Percentiles rank a stretch among this genome's conserved stretches.
Evolutionary conservation across 108 stramenopile genomes (phyloP).

Genomic region (Conticribra guillardii): DNA sequence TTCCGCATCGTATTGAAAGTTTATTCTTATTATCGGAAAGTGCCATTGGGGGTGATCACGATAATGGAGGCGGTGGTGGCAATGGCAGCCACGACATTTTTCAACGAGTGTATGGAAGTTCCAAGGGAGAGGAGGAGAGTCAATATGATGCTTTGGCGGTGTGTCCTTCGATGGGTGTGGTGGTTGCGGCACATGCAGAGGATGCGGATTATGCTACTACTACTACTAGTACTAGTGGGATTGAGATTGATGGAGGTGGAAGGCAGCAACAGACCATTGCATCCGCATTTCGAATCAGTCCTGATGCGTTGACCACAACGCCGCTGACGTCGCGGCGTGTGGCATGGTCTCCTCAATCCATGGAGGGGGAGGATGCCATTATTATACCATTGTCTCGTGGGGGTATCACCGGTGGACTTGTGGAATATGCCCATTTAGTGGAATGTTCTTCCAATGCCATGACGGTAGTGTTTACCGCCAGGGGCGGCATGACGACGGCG

Average conservation of each 20-base stretch:
- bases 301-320: neutral
- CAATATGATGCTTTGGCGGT: constrained; percentile 31
- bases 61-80: constrained; percentile 5
- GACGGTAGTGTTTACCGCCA: constrained; percentile 54
- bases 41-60: too few relatives aligned
- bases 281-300: constrained; percentile 2
- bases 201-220: too few relatives aligned
- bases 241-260: too few relatives aligned
- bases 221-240: too few relatives aligned
- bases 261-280: constrained; percentile 1
- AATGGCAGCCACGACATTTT: neutral
- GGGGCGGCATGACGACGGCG: constrained; percentile 56
- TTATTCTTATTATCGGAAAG: constrained; percentile 26
- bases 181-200: constrained; percentile 25
- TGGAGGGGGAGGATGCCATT: constrained; percentile 7
- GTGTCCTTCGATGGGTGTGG: constrained; percentile 38
- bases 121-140: constrained; percentile 12
- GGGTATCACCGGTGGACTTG: constrained; percentile 7
- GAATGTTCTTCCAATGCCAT: constrained; percentile 43
- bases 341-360: constrained; percentile 1
- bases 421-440: constrained; percentile 42
- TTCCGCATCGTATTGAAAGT: constrained; percentile 16
- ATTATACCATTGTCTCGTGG: constrained; percentile 9
- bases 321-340: neutral
- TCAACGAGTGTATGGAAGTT: constrained; percentile 24